Evolutionary conservation across 2,329 filamentous ascomycete genomes (phyloP).

Genomic region (Balansia obtecta): DNA sequence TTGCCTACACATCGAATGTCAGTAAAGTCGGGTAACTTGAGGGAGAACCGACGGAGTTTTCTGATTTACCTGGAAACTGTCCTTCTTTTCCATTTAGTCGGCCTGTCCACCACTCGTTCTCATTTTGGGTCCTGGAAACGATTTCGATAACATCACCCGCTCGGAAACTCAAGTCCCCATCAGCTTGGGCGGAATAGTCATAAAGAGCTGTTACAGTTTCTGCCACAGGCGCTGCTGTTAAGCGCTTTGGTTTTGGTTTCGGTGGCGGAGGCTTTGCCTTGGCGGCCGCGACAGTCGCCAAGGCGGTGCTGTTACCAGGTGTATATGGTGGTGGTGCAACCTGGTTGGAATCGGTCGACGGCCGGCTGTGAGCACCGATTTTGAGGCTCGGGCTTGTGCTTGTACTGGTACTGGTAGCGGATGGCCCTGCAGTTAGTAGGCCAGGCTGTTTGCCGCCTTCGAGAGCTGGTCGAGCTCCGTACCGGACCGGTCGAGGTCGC

Average conservation of each 20-base stretch:
- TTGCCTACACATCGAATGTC: constrained; percentile 1
- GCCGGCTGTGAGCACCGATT: constrained; percentile 23
- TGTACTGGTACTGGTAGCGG: constrained; percentile 7
- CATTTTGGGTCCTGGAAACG: constrained; percentile 66
- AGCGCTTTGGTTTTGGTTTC: constrained; percentile 64
- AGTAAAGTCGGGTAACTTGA: not conserved
- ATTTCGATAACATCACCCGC: constrained; percentile 89
- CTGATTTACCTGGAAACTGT: constrained; percentile 76
- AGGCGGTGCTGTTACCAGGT: constrained; percentile 24
- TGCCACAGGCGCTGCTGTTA: constrained; percentile 50
- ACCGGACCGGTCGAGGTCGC: constrained; percentile 47
- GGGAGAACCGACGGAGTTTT: not conserved
- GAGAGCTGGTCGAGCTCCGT: constrained; percentile 41
- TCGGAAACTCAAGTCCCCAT: constrained; percentile 83
- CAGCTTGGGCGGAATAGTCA: constrained; percentile 91
- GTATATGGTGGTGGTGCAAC: constrained; percentile 64
- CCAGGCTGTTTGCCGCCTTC: constrained; percentile 35
- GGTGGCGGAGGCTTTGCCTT: constrained; percentile 60
- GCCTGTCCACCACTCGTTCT: constrained; percentile 96
- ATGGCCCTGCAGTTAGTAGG: constrained; percentile 36
- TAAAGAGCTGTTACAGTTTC: constrained; percentile 87
- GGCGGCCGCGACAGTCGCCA: constrained; percentile 37
- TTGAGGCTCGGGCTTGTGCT: constrained; percentile 16
- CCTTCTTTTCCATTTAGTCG: constrained; percentile 68
- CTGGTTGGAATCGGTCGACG: constrained; percentile 29